Conservation (phyloP, 2,329 filamentous ascomycete genomes). For the Beauveria varroae region DNA sequence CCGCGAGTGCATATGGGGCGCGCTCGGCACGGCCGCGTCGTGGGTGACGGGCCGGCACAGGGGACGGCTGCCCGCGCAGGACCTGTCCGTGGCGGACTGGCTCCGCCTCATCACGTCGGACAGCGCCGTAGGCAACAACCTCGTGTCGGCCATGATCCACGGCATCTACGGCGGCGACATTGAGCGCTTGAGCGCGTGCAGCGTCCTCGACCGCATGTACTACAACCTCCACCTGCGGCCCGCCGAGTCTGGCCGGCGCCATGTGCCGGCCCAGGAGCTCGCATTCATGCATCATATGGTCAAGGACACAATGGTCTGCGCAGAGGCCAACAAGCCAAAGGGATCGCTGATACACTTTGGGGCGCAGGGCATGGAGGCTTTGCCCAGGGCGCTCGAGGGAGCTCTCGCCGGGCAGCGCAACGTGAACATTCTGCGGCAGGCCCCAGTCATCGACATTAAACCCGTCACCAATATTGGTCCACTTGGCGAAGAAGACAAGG, state of each 20-base stretch:
- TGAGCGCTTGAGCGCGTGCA: conserved; percentile 66
- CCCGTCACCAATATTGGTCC: conserved; percentile 41
- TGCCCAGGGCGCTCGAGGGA: conserved; percentile 47
- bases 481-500: conserved; percentile 25
- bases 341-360: conserved; percentile 29
- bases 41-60: background rate
- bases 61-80: conserved; percentile 11
- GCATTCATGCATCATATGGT: conserved; percentile 22
- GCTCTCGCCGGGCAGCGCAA: conserved; percentile 47
- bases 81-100: conserved; percentile 31
- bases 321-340: conserved; percentile 23
- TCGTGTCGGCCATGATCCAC: conserved; percentile 70
- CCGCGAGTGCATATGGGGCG: conserved; percentile 22
- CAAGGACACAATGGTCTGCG: conserved; percentile 22
- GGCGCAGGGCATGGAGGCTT: conserved; percentile 53
- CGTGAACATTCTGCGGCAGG: conserved; percentile 47
- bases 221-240: conserved; percentile 23
- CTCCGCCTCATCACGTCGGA: conserved; percentile 24
- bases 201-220: conserved; percentile 34
- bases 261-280: conserved; percentile 25
- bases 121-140: conserved; percentile 53
- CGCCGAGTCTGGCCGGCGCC: conserved; percentile 27
- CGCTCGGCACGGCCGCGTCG: conserved; percentile 11
- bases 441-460: conserved; percentile 40
- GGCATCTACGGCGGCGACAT: conserved; percentile 92